phyloP scores from a whole-genome alignment of 768 basidiomycete genomes.

The Sporobolomyces pararoseus region DNA sequence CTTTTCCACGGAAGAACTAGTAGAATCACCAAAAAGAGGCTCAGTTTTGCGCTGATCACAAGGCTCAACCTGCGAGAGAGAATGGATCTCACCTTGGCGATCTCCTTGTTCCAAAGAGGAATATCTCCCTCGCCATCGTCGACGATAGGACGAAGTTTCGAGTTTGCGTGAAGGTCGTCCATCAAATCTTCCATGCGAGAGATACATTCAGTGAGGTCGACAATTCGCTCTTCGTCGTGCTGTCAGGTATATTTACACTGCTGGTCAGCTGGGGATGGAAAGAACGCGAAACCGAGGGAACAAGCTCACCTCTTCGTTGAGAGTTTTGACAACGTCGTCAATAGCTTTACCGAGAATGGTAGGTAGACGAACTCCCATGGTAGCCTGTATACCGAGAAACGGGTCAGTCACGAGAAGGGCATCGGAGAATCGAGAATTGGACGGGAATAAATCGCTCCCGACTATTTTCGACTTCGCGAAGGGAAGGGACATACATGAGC shows the following conservation, averaged over 20 bases:
- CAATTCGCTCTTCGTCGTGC: constrained; percentile 72
- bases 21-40: constrained; percentile 54
- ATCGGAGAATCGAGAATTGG: constrained; percentile 59
- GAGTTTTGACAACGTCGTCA: constrained; percentile 80
- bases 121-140: constrained; percentile 91
- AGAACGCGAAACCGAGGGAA: too few species aligned
- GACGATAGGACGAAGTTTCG: constrained; percentile 76
- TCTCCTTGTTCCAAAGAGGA: constrained; percentile 83
- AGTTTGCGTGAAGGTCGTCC: constrained; percentile 54
- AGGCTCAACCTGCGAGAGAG: background rate
- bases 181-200: constrained; percentile 86
- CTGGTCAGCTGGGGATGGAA: background rate
- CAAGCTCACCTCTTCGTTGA: constrained; percentile 64
- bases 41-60: constrained; percentile 49
- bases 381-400: constrained; percentile 58
- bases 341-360: constrained; percentile 95
- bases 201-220: constrained; percentile 79
- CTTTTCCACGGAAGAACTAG: constrained; percentile 86
- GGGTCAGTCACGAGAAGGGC: constrained; percentile 56
- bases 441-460: too few species aligned
- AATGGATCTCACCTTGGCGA: constrained; percentile 15
- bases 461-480: too few species aligned
- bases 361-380: constrained; percentile 91
- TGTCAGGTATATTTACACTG: constrained; percentile 47
- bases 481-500: constrained; percentile 40